A percentile compares a stretch with the other conserved stretches of the same genome.
These are phyloP conservation scores for Suhomyces vadensis DNA, from an alignment of 805 yeast genomes.

Conservation along the genomic window DNA sequence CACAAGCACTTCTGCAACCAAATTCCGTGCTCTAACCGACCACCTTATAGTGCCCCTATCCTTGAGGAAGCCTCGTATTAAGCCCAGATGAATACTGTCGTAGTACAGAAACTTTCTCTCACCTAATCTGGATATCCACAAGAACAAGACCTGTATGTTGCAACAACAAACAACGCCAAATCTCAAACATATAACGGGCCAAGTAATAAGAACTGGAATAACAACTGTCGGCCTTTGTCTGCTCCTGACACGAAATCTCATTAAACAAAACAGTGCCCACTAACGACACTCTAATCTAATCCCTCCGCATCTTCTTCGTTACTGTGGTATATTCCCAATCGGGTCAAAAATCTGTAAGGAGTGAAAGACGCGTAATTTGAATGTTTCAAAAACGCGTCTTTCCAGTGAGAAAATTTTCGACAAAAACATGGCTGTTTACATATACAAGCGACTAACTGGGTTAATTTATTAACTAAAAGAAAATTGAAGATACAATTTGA, in stretches of 20 bases:
- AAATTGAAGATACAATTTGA: constrained; percentile 1
- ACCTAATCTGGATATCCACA: too few relatives aligned
- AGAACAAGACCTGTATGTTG: too few relatives aligned
- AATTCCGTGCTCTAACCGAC: neutral
- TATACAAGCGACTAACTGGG: constrained; percentile 3
- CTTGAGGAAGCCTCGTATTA: too few relatives aligned
- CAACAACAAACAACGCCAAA: too few relatives aligned
- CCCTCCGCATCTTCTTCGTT: neutral
- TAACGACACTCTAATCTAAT: neutral
- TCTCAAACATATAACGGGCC: too few relatives aligned
- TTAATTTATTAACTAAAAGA: constrained; percentile 1
- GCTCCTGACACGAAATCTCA: neutral
- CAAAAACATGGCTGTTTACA: constrained; percentile 6
- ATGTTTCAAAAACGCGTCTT: constrained; percentile 5
- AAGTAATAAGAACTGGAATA: neutral
- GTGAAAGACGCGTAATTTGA: constrained; percentile 4
- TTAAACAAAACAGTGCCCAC: neutral
- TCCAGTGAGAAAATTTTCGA: constrained; percentile 5
- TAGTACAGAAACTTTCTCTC: too few relatives aligned
- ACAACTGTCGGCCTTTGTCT: neutral
- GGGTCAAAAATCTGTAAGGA: constrained; percentile 6
- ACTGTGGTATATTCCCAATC: constrained; percentile 3
- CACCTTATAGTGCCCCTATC: too few relatives aligned
- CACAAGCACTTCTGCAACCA: too few relatives aligned
- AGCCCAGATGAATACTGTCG: too few relatives aligned